Conservation (phyloP, 1,284 basidiomycete genomes). For the Cutaneotrichosporon daszewskae region DNA sequence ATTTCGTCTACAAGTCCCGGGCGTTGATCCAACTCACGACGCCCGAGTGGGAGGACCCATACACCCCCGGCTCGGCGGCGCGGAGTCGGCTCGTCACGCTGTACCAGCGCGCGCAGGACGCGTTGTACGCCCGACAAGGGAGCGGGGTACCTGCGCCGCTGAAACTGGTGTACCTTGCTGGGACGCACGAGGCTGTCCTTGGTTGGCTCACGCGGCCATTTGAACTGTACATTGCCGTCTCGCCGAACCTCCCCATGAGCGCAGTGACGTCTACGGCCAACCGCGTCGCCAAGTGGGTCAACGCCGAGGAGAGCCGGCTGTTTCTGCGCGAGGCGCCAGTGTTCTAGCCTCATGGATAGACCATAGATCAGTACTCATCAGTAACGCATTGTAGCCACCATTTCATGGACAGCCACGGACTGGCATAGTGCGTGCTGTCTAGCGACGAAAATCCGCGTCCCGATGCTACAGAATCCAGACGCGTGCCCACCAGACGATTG, state of each 20-base stretch:
- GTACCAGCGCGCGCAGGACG: slow-evolving; percentile 77
- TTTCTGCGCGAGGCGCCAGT: slow-evolving; percentile 84
- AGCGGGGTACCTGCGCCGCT: slow-evolving; percentile 65
- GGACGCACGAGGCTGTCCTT: slow-evolving; percentile 77
- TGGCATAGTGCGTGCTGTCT: slow-evolving; percentile 21
- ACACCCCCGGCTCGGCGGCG: slow-evolving; percentile 52
- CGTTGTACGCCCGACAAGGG: slow-evolving; percentile 75
- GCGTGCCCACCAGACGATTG: no score
- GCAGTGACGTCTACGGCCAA: slow-evolving; percentile 82
- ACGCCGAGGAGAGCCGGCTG: slow-evolving; percentile 70
- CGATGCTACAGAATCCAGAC: slow-evolving; percentile 5
- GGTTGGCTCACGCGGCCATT: slow-evolving; percentile 79
- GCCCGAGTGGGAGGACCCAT: slow-evolving; percentile 76
- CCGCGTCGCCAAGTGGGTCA: slow-evolving; percentile 80
- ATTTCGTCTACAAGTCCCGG: slow-evolving; percentile 91
- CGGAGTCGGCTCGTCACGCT: slow-evolving; percentile 59
- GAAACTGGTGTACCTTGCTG: slow-evolving; percentile 77
- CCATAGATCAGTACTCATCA: background rate
- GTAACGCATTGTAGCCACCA: slow-evolving; percentile 4
- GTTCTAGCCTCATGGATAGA: no score
- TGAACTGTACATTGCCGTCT: slow-evolving; percentile 80
- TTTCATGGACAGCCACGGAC: slow-evolving; percentile 15
- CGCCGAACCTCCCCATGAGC: slow-evolving; percentile 75
- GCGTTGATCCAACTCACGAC: slow-evolving; percentile 79
- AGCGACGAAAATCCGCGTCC: slow-evolving; percentile 14